phyloP scores from a whole-genome alignment of 345 rosid genomes.

The Rubroshorea leprosula region DNA sequence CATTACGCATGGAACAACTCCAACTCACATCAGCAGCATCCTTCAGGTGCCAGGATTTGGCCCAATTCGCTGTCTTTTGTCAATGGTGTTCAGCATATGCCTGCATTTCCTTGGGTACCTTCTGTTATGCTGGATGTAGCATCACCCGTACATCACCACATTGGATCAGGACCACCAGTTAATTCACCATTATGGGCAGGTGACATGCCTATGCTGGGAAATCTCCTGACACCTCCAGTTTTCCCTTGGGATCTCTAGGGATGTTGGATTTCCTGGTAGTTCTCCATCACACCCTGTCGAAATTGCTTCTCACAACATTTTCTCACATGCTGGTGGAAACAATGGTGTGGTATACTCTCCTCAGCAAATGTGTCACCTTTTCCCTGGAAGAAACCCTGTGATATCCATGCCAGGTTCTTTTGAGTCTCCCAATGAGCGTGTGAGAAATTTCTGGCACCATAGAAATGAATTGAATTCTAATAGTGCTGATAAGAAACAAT shows the following conservation, averaged over 20 bases:
- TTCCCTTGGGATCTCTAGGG: conserved; percentile 69
- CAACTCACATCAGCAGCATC: conserved; percentile 59
- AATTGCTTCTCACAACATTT: conserved; percentile 50
- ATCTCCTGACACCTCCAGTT: conserved; percentile 69
- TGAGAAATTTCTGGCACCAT: conserved; percentile 61
- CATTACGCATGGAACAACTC: conserved; percentile 59
- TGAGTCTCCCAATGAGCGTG: conserved; percentile 67
- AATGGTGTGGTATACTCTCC: conserved; percentile 58
- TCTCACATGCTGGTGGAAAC: conserved; percentile 51
- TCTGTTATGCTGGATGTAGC: conserved; percentile 49
- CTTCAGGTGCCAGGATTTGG: conserved; percentile 65
- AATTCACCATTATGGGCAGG: conserved; percentile 76
- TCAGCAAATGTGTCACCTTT: conserved; percentile 65
- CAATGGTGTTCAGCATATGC: conserved; percentile 52
- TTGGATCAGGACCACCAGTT: conserved; percentile 81
- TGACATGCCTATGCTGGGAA: conserved; percentile 59
- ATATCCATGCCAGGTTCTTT: conserved; percentile 52
- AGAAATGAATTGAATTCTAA: conserved; percentile 65
- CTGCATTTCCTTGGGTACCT: conserved; percentile 64
- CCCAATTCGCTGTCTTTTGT: conserved; percentile 70
- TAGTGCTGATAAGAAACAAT: conserved; percentile 74
- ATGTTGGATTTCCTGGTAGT: conserved; percentile 51
- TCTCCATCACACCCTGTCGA: conserved; percentile 68
- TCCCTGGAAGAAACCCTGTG: conserved; percentile 64
- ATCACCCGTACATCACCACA: conserved; percentile 66